Percentiles rank a stretch among this genome's conserved stretches.
Evolutionary conservation across 2,329 filamentous ascomycete species (phyloP).

Genomic region (Phialophora tarda): DNA sequence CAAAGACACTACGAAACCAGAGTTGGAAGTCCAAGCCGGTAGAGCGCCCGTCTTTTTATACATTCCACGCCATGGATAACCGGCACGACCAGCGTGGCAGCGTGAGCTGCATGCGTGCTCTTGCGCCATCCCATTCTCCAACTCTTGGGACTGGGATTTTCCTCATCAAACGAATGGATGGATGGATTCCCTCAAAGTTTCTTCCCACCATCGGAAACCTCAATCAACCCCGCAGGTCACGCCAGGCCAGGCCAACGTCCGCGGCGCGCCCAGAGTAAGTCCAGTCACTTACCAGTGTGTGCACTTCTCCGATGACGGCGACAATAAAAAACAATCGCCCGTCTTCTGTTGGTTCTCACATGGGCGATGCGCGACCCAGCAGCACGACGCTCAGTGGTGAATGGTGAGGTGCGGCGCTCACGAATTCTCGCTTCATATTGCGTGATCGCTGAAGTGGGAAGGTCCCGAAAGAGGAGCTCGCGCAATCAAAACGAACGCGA

Average conservation of each 20-base stretch:
- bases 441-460: slow-evolving; percentile 33
- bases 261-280: too few species aligned
- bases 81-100: slow-evolving; percentile 7
- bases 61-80: slow-evolving; percentile 13
- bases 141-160: background rate
- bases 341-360: slow-evolving; percentile 1
- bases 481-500: background rate
- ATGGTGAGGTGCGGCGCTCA: slow-evolving; percentile 12
- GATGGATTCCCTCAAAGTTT: background rate
- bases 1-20: background rate
- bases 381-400: slow-evolving; percentile 19
- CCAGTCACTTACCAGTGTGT: too few species aligned
- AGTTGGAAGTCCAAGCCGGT: background rate
- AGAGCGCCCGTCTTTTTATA: slow-evolving; percentile 10
- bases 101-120: background rate
- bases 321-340: background rate
- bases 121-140: slow-evolving; percentile 9
- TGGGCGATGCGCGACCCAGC: background rate
- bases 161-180: slow-evolving; percentile 11
- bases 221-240: slow-evolving; percentile 12
- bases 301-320: slow-evolving; percentile 10
- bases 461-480: slow-evolving; percentile 13
- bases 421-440: slow-evolving; percentile 32
- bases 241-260: slow-evolving; percentile 4
- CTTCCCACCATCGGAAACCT: slow-evolving; percentile 2